These are phyloP conservation scores for Artemisia argyi DNA, from an alignment of 129 eudicot genomes.

Conservation along the genomic window DNA sequence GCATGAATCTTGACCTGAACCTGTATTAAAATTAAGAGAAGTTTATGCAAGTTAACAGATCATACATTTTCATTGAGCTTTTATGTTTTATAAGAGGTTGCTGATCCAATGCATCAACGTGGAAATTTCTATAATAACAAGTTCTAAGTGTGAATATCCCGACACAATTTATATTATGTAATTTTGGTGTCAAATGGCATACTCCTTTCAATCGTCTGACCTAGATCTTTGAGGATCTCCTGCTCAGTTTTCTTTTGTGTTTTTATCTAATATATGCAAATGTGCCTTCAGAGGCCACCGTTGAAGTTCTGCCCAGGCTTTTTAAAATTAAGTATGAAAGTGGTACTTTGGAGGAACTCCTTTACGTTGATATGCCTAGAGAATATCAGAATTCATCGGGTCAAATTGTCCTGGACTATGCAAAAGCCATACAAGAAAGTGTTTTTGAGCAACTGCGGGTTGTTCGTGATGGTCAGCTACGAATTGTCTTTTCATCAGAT, in stretches of 20 bases:
- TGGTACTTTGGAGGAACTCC: slow-evolving; percentile 92
- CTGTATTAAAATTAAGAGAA: not conserved
- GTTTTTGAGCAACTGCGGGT: slow-evolving; percentile 99
- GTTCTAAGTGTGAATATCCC: not conserved
- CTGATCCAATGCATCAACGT: not conserved
- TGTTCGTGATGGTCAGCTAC: slow-evolving; percentile 95
- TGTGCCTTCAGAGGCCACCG: slow-evolving; percentile 81
- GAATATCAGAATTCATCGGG: slow-evolving; percentile 96
- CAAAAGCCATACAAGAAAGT: slow-evolving; percentile 98
- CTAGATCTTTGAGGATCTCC: not conserved
- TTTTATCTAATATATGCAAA: slow-evolving; percentile 21
- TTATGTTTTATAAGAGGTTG: not conserved
- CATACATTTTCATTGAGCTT: not conserved
- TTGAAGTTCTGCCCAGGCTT: slow-evolving; percentile 94
- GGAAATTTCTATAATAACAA: not conserved
- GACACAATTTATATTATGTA: not conserved
- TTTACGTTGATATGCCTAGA: slow-evolving; percentile 95
- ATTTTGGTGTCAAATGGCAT: not conserved
- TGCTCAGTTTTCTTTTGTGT: not conserved
- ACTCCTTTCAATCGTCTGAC: not conserved
- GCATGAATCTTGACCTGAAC: slow-evolving; percentile 6
- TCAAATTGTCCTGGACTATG: slow-evolving; percentile 94
- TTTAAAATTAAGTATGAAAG: slow-evolving; percentile 96
- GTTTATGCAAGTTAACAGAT: not conserved
- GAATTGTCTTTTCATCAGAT: slow-evolving; percentile 90